phyloP scores from a whole-genome alignment of 106 monocot genomes.

The Acorus gramineus region DNA sequence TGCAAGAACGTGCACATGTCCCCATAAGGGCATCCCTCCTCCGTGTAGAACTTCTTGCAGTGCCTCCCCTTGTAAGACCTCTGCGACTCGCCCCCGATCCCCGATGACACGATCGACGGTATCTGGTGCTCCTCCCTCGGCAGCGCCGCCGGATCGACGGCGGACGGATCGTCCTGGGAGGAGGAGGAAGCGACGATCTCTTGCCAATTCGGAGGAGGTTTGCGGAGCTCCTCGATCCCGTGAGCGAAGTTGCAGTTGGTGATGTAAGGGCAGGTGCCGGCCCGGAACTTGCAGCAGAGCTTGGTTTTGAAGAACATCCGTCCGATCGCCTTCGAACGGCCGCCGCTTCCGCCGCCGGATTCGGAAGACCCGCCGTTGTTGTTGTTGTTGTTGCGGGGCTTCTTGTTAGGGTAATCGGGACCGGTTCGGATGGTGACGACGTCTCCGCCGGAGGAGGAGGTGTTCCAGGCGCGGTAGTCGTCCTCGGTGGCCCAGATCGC shows the following conservation, averaged over 20 bases:
- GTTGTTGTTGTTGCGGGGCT: constrained; percentile 26
- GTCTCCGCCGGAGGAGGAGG: constrained; percentile 21
- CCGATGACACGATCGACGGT: constrained; percentile 44
- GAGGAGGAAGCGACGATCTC: constrained; percentile 55
- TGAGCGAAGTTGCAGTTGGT: constrained; percentile 96
- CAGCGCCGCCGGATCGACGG: constrained; percentile 44
- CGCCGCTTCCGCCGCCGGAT: constrained; percentile 2
- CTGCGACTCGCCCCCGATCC: constrained; percentile 32
- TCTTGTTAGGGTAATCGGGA: constrained; percentile 67
- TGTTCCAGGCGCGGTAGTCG: constrained; percentile 44
- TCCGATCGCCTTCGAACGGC: constrained; percentile 64
- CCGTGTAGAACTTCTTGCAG: constrained; percentile 92
- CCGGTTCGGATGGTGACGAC: constrained; percentile 39
- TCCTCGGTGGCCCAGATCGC: constrained; percentile 79
- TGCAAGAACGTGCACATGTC: constrained; percentile 83
- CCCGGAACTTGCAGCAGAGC: constrained; percentile 88
- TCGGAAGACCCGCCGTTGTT: constrained; percentile 8
- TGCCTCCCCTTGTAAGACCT: constrained; percentile 74
- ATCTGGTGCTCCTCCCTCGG: constrained; percentile 80
- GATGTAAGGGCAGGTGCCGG: constrained; percentile 85
- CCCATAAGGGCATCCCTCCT: constrained; percentile 91
- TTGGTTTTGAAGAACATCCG: constrained; percentile 99
- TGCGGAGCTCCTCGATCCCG: constrained; percentile 89
- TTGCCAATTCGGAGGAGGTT: constrained; percentile 94
- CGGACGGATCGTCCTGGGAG: neutral